These are phyloP conservation scores for Stephania yunnanensis DNA, from an alignment of 164 flowering plant genomes.

Conservation along the genomic window DNA sequence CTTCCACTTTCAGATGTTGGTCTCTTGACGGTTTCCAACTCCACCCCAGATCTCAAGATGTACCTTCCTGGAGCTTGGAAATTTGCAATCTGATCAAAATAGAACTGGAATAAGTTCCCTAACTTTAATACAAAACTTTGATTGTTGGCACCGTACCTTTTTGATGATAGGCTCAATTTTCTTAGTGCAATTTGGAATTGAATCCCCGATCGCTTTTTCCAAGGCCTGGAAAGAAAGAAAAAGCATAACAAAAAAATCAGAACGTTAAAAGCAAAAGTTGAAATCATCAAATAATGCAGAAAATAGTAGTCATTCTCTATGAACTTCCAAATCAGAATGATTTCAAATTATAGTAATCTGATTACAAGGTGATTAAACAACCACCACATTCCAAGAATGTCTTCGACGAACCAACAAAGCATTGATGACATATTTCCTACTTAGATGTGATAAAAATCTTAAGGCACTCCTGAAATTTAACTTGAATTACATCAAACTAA, in stretches of 20 bases:
- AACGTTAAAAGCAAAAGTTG: neutral
- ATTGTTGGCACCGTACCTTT: conserved; percentile 43
- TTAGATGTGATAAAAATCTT: neutral
- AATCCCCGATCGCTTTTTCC: conserved; percentile 77
- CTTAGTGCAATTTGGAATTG: conserved; percentile 47
- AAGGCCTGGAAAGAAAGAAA: conserved; percentile 41
- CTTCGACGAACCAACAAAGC: neutral
- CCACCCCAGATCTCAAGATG: conserved; percentile 57
- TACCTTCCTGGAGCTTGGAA: conserved; percentile 81
- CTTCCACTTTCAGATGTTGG: conserved; percentile 63
- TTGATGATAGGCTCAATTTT: conserved; percentile 65
- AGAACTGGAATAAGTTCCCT: conserved; percentile 16
- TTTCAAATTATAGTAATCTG: neutral
- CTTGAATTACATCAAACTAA: neutral
- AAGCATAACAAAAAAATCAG: conserved; percentile 9
- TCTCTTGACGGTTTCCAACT: conserved; percentile 55
- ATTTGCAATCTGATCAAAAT: conserved; percentile 72
- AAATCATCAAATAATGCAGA: neutral
- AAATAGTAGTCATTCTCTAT: neutral
- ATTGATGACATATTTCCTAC: neutral
- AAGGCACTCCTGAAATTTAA: neutral
- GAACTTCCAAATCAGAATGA: neutral
- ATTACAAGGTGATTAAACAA: neutral
- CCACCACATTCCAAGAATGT: neutral
- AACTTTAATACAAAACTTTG: conserved; percentile 3